A percentile compares a stretch with the other conserved stretches of the same genome.
Conservation (phyloP, 23 red algal species). For the Pyropia haitanensis region DNA sequence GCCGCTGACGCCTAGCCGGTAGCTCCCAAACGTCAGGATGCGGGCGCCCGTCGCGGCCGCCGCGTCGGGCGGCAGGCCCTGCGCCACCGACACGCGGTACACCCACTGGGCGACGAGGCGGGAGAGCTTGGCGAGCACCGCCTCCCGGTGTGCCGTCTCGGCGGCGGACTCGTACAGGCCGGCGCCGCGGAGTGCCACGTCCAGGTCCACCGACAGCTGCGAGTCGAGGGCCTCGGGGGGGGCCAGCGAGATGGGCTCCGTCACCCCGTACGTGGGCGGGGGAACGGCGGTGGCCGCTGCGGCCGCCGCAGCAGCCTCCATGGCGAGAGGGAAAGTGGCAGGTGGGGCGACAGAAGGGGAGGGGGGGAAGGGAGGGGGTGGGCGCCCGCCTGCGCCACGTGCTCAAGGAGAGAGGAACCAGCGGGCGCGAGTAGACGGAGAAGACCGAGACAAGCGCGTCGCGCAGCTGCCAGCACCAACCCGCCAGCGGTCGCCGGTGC, state of each 20-base stretch:
- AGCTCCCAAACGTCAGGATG: conserved; percentile 95
- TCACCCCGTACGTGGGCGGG: conserved; percentile 25
- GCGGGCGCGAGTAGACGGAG: too few relatives aligned
- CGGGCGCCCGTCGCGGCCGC: conserved; percentile 67
- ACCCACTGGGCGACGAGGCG: conserved; percentile 75
- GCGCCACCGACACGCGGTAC: conserved; percentile 55
- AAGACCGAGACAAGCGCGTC: too few relatives aligned
- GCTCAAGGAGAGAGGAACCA: too few relatives aligned
- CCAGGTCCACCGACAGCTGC: conserved; percentile 69
- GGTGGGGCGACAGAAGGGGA: too few relatives aligned
- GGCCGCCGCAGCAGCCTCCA: too few relatives aligned
- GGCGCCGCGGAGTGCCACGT: conserved; percentile 82
- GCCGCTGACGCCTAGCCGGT: conserved; percentile 90
- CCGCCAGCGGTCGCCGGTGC: too few relatives aligned
- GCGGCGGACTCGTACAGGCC: conserved; percentile 74
- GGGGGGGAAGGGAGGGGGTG: too few relatives aligned
- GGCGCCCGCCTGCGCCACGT: too few relatives aligned
- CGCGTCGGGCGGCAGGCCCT: conserved; percentile 76
- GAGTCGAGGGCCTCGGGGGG: conserved; percentile 62
- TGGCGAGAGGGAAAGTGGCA: too few relatives aligned
- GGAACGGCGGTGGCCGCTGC: too few relatives aligned
- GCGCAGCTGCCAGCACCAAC: too few relatives aligned
- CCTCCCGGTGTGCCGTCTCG: conserved; percentile 51
- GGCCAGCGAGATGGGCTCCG: conserved; percentile 86
- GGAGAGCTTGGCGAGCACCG: conserved; percentile 60